These are phyloP conservation scores for Raffaelea albimanens DNA, from an alignment of 2,329 filamentous ascomycete species.

Conservation along the genomic window DNA sequence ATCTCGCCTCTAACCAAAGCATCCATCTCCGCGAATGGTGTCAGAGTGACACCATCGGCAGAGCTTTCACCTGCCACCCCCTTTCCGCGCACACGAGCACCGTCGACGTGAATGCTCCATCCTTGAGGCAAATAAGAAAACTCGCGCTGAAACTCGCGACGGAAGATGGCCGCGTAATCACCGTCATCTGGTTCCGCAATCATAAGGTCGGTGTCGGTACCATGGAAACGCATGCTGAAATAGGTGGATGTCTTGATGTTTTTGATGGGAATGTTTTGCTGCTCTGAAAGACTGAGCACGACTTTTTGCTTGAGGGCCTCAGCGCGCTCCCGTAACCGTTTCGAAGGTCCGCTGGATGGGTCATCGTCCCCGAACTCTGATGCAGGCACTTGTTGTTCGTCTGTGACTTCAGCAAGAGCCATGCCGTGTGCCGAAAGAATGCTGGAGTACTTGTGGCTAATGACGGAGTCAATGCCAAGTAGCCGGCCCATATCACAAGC, in stretches of 20 bases:
- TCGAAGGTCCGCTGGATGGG: conserved; percentile 45
- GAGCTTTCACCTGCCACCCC: too few relatives aligned
- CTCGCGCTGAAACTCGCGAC: too few relatives aligned
- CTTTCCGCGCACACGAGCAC: too few relatives aligned
- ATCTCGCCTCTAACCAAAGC: conserved; percentile 43
- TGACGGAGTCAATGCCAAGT: conserved; percentile 72
- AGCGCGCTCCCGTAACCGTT: conserved; percentile 47
- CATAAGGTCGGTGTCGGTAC: conserved; percentile 86
- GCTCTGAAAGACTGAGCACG: neutral
- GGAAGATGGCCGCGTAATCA: conserved; percentile 48
- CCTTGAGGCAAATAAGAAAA: conserved; percentile 27
- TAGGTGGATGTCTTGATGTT: neutral
- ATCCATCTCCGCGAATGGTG: conserved; percentile 52
- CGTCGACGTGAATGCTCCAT: too few relatives aligned
- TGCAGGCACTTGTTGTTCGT: conserved; percentile 49
- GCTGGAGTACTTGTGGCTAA: conserved; percentile 78
- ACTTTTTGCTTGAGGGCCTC: neutral
- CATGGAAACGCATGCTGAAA: conserved; percentile 46
- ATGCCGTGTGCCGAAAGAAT: conserved; percentile 87
- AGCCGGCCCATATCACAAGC: conserved; percentile 79
- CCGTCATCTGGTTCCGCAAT: conserved; percentile 61
- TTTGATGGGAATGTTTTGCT: neutral
- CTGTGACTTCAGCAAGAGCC: conserved; percentile 76
- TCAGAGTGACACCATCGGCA: conserved; percentile 32
- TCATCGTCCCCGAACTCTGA: neutral